phyloP scores from a whole-genome alignment of 106 monocot species.

The Phalaenopsis aphrodite region DNA sequence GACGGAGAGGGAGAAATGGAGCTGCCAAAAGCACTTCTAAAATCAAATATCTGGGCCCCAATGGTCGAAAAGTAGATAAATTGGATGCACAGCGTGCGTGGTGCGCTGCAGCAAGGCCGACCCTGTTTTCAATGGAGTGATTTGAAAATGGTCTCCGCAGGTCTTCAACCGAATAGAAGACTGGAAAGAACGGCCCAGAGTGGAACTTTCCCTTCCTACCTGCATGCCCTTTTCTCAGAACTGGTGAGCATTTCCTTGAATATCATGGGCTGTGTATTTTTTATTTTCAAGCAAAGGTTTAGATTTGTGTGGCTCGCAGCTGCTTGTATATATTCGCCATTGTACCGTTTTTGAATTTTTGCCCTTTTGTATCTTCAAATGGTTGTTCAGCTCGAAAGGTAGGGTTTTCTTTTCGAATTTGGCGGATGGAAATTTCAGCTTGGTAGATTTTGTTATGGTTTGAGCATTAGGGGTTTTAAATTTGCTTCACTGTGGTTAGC shows the following conservation, averaged over 20 bases:
- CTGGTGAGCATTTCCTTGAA: background rate
- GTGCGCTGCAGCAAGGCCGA: background rate
- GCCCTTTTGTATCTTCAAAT: background rate
- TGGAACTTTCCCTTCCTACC: background rate
- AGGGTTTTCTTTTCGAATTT: background rate
- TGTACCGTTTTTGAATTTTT: background rate
- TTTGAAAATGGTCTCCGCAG: background rate
- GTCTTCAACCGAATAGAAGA: background rate
- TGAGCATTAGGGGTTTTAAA: background rate
- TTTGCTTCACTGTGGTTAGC: background rate
- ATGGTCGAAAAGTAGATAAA: background rate
- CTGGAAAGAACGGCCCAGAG: background rate
- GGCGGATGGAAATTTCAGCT: background rate
- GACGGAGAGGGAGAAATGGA: no score
- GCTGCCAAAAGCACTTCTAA: no score
- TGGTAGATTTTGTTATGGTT: background rate
- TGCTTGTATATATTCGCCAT: background rate
- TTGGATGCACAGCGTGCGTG: no score
- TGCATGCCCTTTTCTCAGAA: background rate
- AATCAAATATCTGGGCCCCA: background rate
- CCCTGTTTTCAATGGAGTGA: background rate
- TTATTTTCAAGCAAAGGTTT: background rate
- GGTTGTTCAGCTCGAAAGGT: conserved; percentile 2
- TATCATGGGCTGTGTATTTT: background rate
- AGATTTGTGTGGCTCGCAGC: background rate